Conservation (phyloP, 176 grass and related monocot genomes). For the Musa acuminata region DNA sequence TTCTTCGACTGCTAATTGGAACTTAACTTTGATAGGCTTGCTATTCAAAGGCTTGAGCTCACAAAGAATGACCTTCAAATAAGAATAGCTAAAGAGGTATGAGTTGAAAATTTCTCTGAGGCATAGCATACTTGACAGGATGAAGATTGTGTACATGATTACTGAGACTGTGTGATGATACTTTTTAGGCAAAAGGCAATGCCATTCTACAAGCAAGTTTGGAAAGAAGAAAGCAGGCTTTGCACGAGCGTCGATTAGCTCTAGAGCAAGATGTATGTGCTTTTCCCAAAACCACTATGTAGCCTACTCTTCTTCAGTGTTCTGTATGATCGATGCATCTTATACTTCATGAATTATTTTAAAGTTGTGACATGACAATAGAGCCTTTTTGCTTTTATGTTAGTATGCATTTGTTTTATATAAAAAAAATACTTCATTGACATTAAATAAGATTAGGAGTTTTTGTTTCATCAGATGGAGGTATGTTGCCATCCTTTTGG, state of each 20-base stretch:
- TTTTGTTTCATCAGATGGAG: too few relatives aligned
- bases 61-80: slow-evolving; percentile 91
- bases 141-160: not conserved
- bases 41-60: slow-evolving; percentile 92
- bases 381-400: not conserved
- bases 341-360: not conserved
- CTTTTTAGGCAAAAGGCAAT: slow-evolving; percentile 94
- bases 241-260: slow-evolving; percentile 84
- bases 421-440: too few relatives aligned
- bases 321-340: not conserved
- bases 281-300: slow-evolving; percentile 7
- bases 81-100: slow-evolving; percentile 98
- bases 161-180: not conserved
- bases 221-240: slow-evolving; percentile 99
- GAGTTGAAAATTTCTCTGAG: not conserved
- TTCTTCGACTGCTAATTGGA: not conserved
- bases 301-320: not conserved
- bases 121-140: slow-evolving; percentile 6
- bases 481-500: too few relatives aligned
- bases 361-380: not conserved
- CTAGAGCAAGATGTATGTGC: slow-evolving; percentile 94
- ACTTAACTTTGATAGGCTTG: slow-evolving; percentile 56
- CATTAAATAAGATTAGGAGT: too few relatives aligned
- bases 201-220: slow-evolving; percentile 94
- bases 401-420: too few relatives aligned